A percentile compares a stretch with the other conserved stretches of the same genome.
Conservation (phyloP, 1,139 yeast genomes). For the Pichia sp. region DNA sequence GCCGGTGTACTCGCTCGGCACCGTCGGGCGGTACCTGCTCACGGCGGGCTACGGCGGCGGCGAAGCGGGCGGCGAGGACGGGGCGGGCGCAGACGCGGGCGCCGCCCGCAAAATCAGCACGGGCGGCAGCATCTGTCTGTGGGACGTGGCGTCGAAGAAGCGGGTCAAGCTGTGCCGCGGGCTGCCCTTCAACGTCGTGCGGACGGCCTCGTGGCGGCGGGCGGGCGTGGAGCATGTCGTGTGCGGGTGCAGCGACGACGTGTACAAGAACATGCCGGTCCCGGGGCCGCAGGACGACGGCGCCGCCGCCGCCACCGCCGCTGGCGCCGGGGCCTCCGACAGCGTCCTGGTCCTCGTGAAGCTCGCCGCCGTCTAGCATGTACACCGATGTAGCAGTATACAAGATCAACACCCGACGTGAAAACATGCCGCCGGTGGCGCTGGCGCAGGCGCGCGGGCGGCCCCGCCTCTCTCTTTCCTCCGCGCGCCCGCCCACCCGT, state of each 20-base stretch:
- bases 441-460: too few relatives aligned
- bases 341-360: not conserved
- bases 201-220: constrained; percentile 7
- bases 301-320: not conserved
- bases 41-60: constrained; percentile 11
- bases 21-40: constrained; percentile 6
- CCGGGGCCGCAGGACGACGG: too few relatives aligned
- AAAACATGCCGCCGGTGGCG: too few relatives aligned
- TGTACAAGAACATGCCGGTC: constrained; percentile 36
- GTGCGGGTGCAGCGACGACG: constrained; percentile 47
- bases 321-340: not conserved
- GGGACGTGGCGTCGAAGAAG: constrained; percentile 68
- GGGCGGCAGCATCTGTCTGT: constrained; percentile 68
- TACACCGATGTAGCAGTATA: too few relatives aligned
- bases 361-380: not conserved
- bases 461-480: too few relatives aligned
- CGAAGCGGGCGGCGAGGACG: too few relatives aligned
- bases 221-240: constrained; percentile 1
- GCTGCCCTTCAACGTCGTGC: constrained; percentile 34
- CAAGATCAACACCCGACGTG: too few relatives aligned
- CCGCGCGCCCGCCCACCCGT: too few relatives aligned
- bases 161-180: constrained; percentile 56
- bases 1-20: constrained; percentile 60
- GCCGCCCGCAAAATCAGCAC: too few relatives aligned
- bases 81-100: too few relatives aligned